Evolutionary conservation across 1,284 basidiomycete genomes (phyloP).

Genomic region (Papiliotrema fonsecae): DNA sequence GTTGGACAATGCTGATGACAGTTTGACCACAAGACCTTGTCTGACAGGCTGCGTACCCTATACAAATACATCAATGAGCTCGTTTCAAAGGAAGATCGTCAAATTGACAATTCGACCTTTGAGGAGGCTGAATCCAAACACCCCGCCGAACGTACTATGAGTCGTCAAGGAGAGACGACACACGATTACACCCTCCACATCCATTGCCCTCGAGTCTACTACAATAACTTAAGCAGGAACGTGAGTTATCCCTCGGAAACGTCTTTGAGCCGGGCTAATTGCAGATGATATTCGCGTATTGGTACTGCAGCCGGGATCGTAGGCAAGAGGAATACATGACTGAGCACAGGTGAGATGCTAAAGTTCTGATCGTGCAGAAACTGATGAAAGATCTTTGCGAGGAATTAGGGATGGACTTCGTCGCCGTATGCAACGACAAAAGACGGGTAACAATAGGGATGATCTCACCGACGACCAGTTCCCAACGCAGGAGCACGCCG

Average conservation of each 20-base stretch:
- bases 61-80: slow-evolving; percentile 27
- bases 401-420: slow-evolving; percentile 29
- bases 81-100: slow-evolving; percentile 20
- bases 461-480: slow-evolving; percentile 4
- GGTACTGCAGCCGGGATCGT: slow-evolving; percentile 72
- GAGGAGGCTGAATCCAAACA: slow-evolving; percentile 2
- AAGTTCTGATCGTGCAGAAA: slow-evolving; percentile 3
- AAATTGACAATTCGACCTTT: slow-evolving; percentile 33
- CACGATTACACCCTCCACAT: slow-evolving; percentile 86
- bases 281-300: slow-evolving; percentile 83
- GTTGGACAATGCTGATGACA: slow-evolving; percentile 3
- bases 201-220: slow-evolving; percentile 77
- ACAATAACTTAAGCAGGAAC: slow-evolving; percentile 74
- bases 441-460: slow-evolving; percentile 8
- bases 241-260: slow-evolving; percentile 48
- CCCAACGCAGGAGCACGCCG: slow-evolving; percentile 7
- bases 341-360: slow-evolving; percentile 63
- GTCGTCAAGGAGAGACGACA: not conserved
- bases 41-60: slow-evolving; percentile 25
- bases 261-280: not conserved
- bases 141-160: slow-evolving; percentile 1
- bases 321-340: slow-evolving; percentile 79
- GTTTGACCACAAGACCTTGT: slow-evolving; percentile 8
- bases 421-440: slow-evolving; percentile 13
- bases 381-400: slow-evolving; percentile 18